These are phyloP conservation scores for Daldinia childiae DNA, from an alignment of 495 filamentous ascomycete genomes.

Conservation along the genomic window DNA sequence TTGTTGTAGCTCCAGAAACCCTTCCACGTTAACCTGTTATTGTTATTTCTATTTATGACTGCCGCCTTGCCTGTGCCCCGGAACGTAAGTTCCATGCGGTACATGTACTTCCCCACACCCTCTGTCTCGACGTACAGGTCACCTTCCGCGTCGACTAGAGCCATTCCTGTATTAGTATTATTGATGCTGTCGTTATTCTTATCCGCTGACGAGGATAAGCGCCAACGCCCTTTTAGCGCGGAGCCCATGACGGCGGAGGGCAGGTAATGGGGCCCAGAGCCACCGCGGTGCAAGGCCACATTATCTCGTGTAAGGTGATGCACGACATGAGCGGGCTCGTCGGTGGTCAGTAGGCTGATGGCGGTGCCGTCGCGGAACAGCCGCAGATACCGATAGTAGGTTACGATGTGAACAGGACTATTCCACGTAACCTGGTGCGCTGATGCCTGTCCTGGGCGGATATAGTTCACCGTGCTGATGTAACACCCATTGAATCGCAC, in stretches of 20 bases:
- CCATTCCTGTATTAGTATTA: conserved; percentile 26
- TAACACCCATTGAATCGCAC: conserved; percentile 95
- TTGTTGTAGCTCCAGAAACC: conserved; percentile 92
- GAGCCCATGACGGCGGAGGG: conserved; percentile 50
- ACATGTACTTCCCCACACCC: conserved; percentile 79
- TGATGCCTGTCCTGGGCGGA: conserved; percentile 74
- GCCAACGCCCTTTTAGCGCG: conserved; percentile 53
- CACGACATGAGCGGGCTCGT: conserved; percentile 85
- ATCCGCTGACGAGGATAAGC: conserved; percentile 43
- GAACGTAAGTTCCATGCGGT: conserved; percentile 78
- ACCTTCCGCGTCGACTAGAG: conserved; percentile 62
- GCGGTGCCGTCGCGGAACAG: conserved; percentile 91
- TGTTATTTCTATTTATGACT: conserved; percentile 70
- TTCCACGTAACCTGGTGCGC: conserved; percentile 71
- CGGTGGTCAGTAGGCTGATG: conserved; percentile 78
- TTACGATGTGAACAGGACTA: conserved; percentile 92
- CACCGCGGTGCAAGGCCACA: conserved; percentile 40
- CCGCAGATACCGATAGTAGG: conserved; percentile 95
- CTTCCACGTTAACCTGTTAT: conserved; percentile 88
- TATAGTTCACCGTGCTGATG: conserved; percentile 96
- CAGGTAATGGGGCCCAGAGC: conserved; percentile 42
- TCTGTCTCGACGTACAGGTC: conserved; percentile 86
- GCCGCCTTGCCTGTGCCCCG: conserved; percentile 55
- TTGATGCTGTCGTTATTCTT: conserved; percentile 1
- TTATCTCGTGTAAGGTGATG: conserved; percentile 67